Evolutionary conservation across 805 yeast genomes (phyloP).

Genomic region (Yarrowia divulgata): DNA sequence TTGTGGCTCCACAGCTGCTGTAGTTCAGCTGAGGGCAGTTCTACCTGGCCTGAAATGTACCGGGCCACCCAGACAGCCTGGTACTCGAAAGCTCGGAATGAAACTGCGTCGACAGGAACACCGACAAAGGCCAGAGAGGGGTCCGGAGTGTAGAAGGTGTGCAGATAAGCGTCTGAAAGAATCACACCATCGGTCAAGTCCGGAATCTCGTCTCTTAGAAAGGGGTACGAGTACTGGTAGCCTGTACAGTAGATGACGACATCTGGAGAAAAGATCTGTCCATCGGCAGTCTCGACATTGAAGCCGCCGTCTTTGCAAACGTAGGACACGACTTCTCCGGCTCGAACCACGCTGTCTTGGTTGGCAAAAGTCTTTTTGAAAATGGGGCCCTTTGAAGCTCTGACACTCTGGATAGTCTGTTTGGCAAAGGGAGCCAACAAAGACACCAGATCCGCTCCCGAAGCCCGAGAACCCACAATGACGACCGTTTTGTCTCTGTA

Average conservation of each 20-base stretch:
- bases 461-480: conserved; percentile 76
- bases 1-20: background rate
- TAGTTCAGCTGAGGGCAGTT: background rate
- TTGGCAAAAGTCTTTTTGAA: conserved; percentile 38
- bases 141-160: conserved; percentile 58
- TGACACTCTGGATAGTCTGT: conserved; percentile 48
- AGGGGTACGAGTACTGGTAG: conserved; percentile 71
- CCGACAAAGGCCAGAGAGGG: conserved; percentile 72
- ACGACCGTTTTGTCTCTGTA: conserved; percentile 58
- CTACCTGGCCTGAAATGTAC: background rate
- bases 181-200: conserved; percentile 56
- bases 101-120: conserved; percentile 46
- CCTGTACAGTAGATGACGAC: conserved; percentile 76
- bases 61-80: conserved; percentile 21
- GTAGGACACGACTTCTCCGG: background rate
- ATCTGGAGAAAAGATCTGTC: conserved; percentile 56
- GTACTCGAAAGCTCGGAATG: conserved; percentile 32
- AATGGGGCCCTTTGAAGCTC: conserved; percentile 48
- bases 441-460: conserved; percentile 75
- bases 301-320: conserved; percentile 24
- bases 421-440: conserved; percentile 53
- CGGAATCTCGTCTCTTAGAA: conserved; percentile 52
- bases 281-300: conserved; percentile 13
- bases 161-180: conserved; percentile 52
- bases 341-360: conserved; percentile 43